These are phyloP conservation scores for Pythium sp. DNA, from an alignment of 352 stramenopile genomes.

Conservation along the genomic window DNA sequence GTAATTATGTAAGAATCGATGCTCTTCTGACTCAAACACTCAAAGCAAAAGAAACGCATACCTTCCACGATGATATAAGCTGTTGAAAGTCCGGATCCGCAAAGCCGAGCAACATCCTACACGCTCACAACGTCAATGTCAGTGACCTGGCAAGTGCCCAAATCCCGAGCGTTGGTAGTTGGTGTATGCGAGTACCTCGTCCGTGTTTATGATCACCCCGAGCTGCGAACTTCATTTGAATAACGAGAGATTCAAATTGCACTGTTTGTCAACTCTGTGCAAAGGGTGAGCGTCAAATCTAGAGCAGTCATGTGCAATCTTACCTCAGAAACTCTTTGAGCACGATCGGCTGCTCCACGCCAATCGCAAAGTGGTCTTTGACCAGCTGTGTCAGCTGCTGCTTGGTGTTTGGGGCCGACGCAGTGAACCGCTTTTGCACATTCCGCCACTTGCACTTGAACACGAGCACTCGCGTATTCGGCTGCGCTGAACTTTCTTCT, in stretches of 20 bases:
- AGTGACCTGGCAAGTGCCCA: neutral
- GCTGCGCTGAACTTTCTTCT: slow-evolving; percentile 11
- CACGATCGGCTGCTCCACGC: slow-evolving; percentile 20
- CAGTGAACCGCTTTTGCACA: slow-evolving; percentile 40
- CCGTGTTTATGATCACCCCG: slow-evolving; percentile 10
- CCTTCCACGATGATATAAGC: slow-evolving; percentile 20
- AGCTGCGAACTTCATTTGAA: slow-evolving; percentile 8
- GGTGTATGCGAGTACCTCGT: slow-evolving; percentile 9
- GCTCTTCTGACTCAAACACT: neutral
- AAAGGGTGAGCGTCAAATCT: neutral
- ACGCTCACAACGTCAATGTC: neutral
- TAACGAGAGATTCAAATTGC: neutral
- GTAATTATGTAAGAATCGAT: neutral
- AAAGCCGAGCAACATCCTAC: slow-evolving; percentile 24
- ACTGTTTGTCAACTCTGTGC: neutral
- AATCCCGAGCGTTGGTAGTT: neutral
- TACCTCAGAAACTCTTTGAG: slow-evolving; percentile 45
- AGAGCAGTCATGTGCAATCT: neutral
- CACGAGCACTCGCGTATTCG: slow-evolving; percentile 22
- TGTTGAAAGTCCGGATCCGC: slow-evolving; percentile 13
- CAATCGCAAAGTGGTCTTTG: slow-evolving; percentile 37
- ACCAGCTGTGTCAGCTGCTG: slow-evolving; percentile 34
- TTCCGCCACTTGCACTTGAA: slow-evolving; percentile 73
- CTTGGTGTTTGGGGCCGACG: slow-evolving; percentile 25
- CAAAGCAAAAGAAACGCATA: neutral